Base-by-base conservation (phyloP, 2,329 filamentous ascomycete genomes). In the Paecilomyces variotii region DNA sequence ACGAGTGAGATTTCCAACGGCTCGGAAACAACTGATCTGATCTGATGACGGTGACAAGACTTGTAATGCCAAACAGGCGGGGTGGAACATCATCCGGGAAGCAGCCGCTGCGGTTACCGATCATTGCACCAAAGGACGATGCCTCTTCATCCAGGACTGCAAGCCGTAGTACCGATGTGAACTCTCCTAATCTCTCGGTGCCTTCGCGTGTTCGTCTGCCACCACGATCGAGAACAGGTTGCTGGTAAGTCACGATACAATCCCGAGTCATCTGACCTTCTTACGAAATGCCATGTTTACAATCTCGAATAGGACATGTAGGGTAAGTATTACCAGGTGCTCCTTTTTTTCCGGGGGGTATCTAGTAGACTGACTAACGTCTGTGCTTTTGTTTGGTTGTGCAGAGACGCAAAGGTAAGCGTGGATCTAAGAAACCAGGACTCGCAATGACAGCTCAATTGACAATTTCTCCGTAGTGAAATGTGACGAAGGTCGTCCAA, bases 401-500 rank as follows among this genome's bases (percentile, higher is more conserved):
- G 53, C 60, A 76, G 74, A 74, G 73, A 63, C 74, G 74, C 56
- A 77, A 77, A 68, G 74, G 74, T 74, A 62, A 66, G 69, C 61
- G 25, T 11, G 11, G 51, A 28, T 25, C 9, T 14, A 45, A 45
- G 39, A 45, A 5, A 45, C 19, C 39, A 19, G 5, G 19, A 6
- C 39, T 45, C n/a, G 4, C n/a, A 19, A 45, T 19, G 51, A 34
- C 51, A n/a, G 53, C 26, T 53, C 3, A 24, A 24, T 53, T 34
- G 56, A n/a, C 52, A 24, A 57, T 14, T 59, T 56, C 11, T 63
- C 58, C 28, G 61, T 65, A 74, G 80, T 83, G 25, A 84, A 84
- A 76, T 84, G 82, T 67, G 82, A 84, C 66, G 82, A 84, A 69
- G 72, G 72, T 49, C 76, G 79, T 65, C 82, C 81, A 57, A 75